Conservation (phyloP, 257 asterid genomes). For the Ligustrum vulgare region DNA sequence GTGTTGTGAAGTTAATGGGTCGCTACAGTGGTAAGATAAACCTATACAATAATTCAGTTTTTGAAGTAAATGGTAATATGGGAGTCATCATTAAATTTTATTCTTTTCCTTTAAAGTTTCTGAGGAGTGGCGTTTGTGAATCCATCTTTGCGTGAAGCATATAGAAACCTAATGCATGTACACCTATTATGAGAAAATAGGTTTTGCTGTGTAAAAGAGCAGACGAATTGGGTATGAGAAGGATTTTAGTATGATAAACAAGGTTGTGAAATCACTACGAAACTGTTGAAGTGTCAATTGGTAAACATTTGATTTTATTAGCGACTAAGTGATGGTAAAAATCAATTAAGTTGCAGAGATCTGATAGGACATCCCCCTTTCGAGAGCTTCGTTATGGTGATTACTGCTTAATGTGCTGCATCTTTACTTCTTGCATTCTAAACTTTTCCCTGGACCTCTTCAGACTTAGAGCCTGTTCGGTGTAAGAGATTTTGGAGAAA, state of each 20-base stretch:
- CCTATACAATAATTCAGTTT: not conserved
- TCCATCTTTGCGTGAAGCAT: conserved; percentile 14
- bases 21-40: conserved; percentile 61
- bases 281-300: not conserved
- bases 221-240: not conserved
- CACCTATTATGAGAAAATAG: not conserved
- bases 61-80: not conserved
- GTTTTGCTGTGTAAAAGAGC: not conserved
- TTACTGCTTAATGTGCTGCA: not conserved
- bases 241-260: not conserved
- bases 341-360: not conserved
- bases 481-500: too few relatives aligned
- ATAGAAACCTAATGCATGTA: not conserved
- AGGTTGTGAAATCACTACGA: not conserved
- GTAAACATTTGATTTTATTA: not conserved
- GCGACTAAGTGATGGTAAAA: not conserved
- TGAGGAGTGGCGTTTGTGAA: not conserved
- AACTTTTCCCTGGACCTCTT: conserved; percentile 22
- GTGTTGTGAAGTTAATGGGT: conserved; percentile 76
- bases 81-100: not conserved
- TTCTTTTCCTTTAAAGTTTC: not conserved
- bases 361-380: not conserved
- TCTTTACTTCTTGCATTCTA: not conserved
- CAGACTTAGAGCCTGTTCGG: not conserved
- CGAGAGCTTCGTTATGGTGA: conserved; percentile 11